Conservation (phyloP, 768 basidiomycete genomes). For the Mycena haematopus region DNA sequence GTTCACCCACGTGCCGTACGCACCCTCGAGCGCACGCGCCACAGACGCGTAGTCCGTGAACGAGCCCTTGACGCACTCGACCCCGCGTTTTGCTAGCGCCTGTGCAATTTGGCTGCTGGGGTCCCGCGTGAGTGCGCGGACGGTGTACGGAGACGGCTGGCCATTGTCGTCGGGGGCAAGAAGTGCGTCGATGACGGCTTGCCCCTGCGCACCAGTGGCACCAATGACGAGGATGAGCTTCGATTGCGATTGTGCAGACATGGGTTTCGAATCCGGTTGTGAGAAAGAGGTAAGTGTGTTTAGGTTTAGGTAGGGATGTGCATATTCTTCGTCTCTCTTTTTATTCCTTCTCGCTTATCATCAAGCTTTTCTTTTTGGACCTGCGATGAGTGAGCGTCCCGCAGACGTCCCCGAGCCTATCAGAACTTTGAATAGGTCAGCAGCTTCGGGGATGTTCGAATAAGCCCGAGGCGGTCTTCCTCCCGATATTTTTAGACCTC, state of each 20-base stretch:
- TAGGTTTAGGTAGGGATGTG: no score
- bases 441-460: no score
- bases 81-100: conserved; percentile 43
- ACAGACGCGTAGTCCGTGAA: conserved; percentile 42
- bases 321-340: background rate
- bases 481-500: no score
- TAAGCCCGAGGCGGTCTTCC: no score
- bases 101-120: conserved; percentile 39
- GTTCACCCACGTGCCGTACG: conserved; percentile 50
- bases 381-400: background rate
- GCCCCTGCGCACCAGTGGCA: conserved; percentile 53
- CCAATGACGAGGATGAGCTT: conserved; percentile 53
- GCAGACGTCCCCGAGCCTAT: background rate
- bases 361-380: background rate
- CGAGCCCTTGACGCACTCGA: conserved; percentile 46
- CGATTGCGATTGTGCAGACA: background rate
- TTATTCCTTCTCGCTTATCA: background rate
- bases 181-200: conserved; percentile 46
- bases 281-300: no score
- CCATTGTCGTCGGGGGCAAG: conserved; percentile 34
- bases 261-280: background rate
- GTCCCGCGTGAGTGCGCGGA: conserved; percentile 51
- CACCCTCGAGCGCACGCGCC: conserved; percentile 40
- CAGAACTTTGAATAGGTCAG: no score
- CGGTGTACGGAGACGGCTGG: conserved; percentile 44